Conservation (phyloP, 768 basidiomycete species). For the Tylopilus balloui region DNA sequence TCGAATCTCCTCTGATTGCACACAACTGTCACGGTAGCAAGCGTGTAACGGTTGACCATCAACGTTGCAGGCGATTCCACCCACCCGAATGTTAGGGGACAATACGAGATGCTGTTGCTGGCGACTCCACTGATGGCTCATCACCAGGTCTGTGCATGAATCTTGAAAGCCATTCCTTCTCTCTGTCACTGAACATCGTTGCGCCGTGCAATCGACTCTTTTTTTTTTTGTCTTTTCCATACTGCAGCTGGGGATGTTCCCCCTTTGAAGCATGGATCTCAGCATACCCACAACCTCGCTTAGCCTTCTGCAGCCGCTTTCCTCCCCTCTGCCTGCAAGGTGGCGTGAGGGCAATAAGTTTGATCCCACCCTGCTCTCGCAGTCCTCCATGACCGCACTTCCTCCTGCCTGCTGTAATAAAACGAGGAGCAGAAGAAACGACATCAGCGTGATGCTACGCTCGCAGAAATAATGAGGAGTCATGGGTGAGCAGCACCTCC, state of each 20-base stretch:
- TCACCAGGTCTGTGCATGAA: slow-evolving; percentile 5
- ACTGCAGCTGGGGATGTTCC: slow-evolving; percentile 15
- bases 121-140: not conserved
- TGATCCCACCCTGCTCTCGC: slow-evolving; percentile 24
- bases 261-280: slow-evolving; percentile 18
- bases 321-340: slow-evolving; percentile 28
- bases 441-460: slow-evolving; percentile 28
- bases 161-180: slow-evolving; percentile 11
- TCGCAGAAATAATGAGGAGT: slow-evolving; percentile 21
- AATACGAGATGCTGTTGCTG: not conserved
- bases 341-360: slow-evolving; percentile 17
- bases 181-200: slow-evolving; percentile 7
- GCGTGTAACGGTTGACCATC: slow-evolving; percentile 10
- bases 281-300: slow-evolving; percentile 24
- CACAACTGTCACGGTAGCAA: slow-evolving; percentile 13
- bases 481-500: slow-evolving; percentile 20
- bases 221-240: slow-evolving; percentile 4
- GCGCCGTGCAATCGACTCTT: not conserved
- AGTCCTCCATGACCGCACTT: slow-evolving; percentile 20
- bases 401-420: slow-evolving; percentile 24
- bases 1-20: slow-evolving; percentile 17
- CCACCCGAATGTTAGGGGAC: slow-evolving; percentile 5
- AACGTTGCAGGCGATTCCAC: not conserved
- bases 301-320: slow-evolving; percentile 21
- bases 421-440: slow-evolving; percentile 24